Percentiles rank a stretch among this genome's conserved stretches.
phyloP scores from a whole-genome alignment of 495 filamentous ascomycete species.

The Podospora fimiseda region DNA sequence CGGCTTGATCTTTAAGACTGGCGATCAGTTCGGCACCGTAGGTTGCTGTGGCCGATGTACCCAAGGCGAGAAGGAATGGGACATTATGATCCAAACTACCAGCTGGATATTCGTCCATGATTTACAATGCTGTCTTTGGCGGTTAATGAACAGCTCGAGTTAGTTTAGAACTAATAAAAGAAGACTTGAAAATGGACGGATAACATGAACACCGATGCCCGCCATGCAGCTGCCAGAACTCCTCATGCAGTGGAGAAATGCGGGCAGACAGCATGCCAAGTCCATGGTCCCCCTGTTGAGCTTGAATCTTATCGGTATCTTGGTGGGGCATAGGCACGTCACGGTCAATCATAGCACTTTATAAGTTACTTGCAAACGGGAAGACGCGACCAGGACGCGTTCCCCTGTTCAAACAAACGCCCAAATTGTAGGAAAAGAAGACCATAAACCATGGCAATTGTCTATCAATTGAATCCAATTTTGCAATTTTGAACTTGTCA shows the following conservation, averaged over 20 bases:
- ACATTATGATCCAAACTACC: slow-evolving; percentile 77
- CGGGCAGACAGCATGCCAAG: neutral
- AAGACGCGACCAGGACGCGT: neutral
- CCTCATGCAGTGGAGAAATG: neutral
- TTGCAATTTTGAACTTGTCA: neutral
- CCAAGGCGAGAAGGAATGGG: slow-evolving; percentile 73
- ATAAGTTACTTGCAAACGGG: neutral
- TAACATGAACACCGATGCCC: too few species aligned
- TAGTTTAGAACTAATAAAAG: too few species aligned
- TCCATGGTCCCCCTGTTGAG: neutral
- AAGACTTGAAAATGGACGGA: too few species aligned
- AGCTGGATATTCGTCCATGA: slow-evolving; percentile 82
- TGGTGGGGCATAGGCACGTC: neutral
- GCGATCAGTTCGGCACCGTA: slow-evolving; percentile 36
- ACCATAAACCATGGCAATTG: neutral
- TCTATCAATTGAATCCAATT: neutral
- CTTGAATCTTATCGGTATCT: neutral
- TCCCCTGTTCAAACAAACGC: neutral
- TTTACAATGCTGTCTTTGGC: neutral
- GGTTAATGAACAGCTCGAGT: too few species aligned
- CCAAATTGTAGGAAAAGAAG: neutral
- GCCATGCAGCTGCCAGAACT: neutral
- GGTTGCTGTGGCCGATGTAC: slow-evolving; percentile 45
- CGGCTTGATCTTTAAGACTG: slow-evolving; percentile 51
- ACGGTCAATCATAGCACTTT: neutral